Evolutionary conservation across 495 filamentous ascomycete genomes (phyloP).

Genomic region (Xylaria sp.): DNA sequence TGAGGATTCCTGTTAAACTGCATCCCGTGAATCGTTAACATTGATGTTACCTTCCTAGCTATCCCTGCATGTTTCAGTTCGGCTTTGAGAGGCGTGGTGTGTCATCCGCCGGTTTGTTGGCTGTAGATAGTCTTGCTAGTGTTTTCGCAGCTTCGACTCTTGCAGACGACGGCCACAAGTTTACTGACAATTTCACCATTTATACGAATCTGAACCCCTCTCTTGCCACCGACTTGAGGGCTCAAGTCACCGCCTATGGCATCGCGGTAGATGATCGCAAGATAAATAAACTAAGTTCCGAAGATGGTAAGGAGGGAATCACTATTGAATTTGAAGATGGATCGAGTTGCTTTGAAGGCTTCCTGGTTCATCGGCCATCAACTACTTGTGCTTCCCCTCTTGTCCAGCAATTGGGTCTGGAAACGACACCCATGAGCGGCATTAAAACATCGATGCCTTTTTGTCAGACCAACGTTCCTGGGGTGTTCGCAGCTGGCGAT

Average conservation of each 20-base stretch:
- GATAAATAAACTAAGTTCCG: neutral
- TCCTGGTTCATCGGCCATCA: conserved; percentile 1
- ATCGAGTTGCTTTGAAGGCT: neutral
- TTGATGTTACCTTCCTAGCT: conserved; percentile 34
- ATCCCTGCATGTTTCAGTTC: conserved; percentile 57
- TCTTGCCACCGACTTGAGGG: neutral
- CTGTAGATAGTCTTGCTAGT: conserved; percentile 31
- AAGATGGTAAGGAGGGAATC: neutral
- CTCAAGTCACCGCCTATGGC: neutral
- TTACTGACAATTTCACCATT: neutral
- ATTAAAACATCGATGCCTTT: conserved; percentile 43
- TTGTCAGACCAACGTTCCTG: conserved; percentile 44
- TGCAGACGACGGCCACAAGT: neutral
- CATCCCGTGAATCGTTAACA: neutral
- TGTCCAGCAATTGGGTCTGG: neutral
- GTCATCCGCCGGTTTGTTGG: conserved; percentile 44
- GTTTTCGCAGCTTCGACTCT: neutral
- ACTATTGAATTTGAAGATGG: conserved; percentile 5
- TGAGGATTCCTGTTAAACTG: conserved; percentile 28
- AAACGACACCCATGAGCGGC: conserved; percentile 14
- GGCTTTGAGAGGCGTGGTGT: conserved; percentile 53
- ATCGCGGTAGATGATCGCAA: neutral
- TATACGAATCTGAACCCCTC: neutral
- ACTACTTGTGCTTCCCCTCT: neutral
- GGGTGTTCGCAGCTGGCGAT: conserved; percentile 53